These are phyloP conservation scores for Apiotrichum montevideense DNA, from an alignment of 1,284 basidiomycete genomes.

Conservation along the genomic window DNA sequence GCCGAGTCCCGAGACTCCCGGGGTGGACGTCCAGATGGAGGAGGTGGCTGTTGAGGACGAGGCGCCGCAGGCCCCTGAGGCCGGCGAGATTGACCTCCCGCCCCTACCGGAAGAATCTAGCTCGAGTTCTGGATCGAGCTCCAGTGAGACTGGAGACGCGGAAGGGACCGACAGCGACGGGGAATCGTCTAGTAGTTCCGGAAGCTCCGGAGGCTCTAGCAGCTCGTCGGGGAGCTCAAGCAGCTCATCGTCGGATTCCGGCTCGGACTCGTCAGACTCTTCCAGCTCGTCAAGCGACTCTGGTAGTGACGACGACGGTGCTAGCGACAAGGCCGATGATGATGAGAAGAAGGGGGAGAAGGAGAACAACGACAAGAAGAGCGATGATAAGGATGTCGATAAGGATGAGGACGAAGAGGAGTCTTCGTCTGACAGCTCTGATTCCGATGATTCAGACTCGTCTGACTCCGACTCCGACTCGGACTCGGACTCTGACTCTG, in stretches of 20 bases:
- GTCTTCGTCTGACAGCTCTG: slow-evolving; percentile 16
- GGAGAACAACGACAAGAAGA: background rate
- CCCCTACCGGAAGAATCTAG: background rate
- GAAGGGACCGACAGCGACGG: too few relatives aligned
- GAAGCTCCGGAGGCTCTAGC: background rate
- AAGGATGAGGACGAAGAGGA: background rate
- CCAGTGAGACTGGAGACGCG: too few relatives aligned
- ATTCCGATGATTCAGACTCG: slow-evolving; percentile 4
- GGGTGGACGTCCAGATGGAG: background rate
- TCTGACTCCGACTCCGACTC: slow-evolving; percentile 3
- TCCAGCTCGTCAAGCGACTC: background rate
- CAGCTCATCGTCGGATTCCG: slow-evolving; percentile 2
- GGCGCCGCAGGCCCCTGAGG: background rate
- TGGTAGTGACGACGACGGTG: background rate
- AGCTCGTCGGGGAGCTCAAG: background rate
- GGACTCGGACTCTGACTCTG: slow-evolving; percentile 2
- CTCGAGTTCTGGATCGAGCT: background rate
- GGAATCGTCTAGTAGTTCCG: background rate
- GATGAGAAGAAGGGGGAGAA: background rate
- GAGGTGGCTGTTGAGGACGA: background rate
- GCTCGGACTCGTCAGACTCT: background rate
- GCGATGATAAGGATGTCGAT: background rate
- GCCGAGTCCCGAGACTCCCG: slow-evolving; percentile 2
- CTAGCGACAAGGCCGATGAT: background rate
- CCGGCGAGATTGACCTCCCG: background rate